A percentile compares a stretch with the other conserved stretches of the same genome.
phyloP scores from a whole-genome alignment of 768 basidiomycete species.

The Mycena pura region DNA sequence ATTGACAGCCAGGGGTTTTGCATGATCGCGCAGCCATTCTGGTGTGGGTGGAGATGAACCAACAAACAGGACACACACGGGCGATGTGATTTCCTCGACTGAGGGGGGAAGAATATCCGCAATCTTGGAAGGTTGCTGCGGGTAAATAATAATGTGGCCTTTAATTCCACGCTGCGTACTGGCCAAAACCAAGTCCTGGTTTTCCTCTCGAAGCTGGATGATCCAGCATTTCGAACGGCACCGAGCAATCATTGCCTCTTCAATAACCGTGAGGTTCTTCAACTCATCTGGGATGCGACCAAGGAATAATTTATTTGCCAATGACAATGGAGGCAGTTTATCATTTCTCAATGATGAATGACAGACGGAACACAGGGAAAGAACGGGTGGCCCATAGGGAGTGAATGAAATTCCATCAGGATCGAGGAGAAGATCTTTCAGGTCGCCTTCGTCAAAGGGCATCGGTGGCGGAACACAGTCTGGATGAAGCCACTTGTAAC shows the following conservation, averaged over 20 bases:
- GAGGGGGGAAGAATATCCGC: background rate
- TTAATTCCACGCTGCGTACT: conserved; percentile 2
- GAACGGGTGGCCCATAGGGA: background rate
- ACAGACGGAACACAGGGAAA: background rate
- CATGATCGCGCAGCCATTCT: conserved; percentile 12
- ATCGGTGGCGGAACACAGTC: conserved; percentile 4
- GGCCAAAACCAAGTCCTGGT: conserved; percentile 23
- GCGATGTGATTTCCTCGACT: background rate
- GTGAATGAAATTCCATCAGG: conserved; percentile 4
- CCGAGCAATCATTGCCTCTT: conserved; percentile 17
- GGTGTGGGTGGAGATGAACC: background rate
- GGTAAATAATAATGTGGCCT: conserved; percentile 7
- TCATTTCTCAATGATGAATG: background rate
- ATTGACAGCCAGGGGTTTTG: conserved; percentile 10
- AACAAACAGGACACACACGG: conserved; percentile 6
- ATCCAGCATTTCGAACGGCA: conserved; percentile 16
- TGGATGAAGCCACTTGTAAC: conserved; percentile 6
- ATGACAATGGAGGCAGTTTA: conserved; percentile 4
- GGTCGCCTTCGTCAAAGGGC: background rate
- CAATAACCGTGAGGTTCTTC: conserved; percentile 1
- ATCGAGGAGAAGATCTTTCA: conserved; percentile 2
- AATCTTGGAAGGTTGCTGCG: background rate
- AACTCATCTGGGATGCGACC: conserved; percentile 12
- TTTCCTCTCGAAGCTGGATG: conserved; percentile 1
- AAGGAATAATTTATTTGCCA: conserved; percentile 12